Conservation (phyloP, 257 asterid species). For the Plantago ovata region DNA sequence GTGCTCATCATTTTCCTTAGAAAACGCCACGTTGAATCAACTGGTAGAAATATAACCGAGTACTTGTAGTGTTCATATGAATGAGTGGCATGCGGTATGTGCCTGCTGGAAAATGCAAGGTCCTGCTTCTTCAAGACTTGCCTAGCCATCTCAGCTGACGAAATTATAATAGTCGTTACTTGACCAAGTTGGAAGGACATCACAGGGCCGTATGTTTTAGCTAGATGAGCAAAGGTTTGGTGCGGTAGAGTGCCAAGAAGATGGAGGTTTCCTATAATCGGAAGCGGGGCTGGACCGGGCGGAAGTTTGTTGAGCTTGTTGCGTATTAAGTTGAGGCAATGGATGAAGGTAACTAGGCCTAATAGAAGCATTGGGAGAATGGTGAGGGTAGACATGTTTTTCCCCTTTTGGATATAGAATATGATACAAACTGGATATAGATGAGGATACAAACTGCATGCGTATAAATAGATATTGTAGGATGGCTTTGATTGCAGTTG, state of each 20-base stretch:
- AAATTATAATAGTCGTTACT: neutral
- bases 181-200: conserved; percentile 6
- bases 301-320: neutral
- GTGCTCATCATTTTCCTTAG: conserved; percentile 2
- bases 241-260: conserved; percentile 2
- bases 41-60: conserved; percentile 3
- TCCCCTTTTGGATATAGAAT: neutral
- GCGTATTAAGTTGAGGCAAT: neutral
- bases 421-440: neutral
- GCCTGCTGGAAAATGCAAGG: conserved; percentile 3
- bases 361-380: neutral
- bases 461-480: too few species aligned
- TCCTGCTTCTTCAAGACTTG: conserved; percentile 10
- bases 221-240: neutral
- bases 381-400: neutral
- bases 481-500: too few species aligned
- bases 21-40: conserved; percentile 1
- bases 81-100: neutral
- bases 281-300: neutral
- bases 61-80: neutral
- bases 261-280: conserved; percentile 11
- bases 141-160: neutral
- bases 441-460: too few species aligned
- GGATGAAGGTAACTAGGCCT: neutral
- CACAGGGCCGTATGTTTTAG: conserved; percentile 3